Evolutionary conservation across 1,139 yeast species (phyloP), one percentile per base, ranked within the genome.

Genomic region (Taphrina deformans): DNA sequence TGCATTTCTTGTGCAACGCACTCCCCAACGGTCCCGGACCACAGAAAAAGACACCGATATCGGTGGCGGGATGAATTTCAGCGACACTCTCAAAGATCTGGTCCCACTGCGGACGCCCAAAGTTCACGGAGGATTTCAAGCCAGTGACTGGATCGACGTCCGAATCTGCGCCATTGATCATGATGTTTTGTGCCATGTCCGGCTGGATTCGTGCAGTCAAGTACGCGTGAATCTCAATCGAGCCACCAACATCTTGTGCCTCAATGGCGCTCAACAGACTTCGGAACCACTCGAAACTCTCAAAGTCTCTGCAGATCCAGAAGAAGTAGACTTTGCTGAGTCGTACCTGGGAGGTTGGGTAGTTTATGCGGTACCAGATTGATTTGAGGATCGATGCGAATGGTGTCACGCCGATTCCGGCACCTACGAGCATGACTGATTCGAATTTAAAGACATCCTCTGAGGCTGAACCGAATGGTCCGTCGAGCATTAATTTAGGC

Each of bases 391-490:
- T 62, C 16, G 59, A 50, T 24, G 65, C 65, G 31, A 62, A 62
- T 3, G 65, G 65, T 12, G 65, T 62, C 38, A 62, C 65, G 24
- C 65, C 65, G 26, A 62, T 62, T 5, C 65, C 65, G 23, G 65
- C 65, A 16, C 65, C 65, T n/a, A 62, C 65, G 26, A 62, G 65
- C 62, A 62, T 46, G 51, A 41, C 65, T 4, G 52, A 23, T 27
- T 62, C 65, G 51, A 50, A 62, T 16, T 62, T 62, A 62, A 62
- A 62, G 50, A 62, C 65, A 38, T 62, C 65, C 44, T 62, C 65
- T 10, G 56, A 46, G 6, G 65, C 62, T 18, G 41, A 29, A 7
- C 65, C 65, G 35, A 62, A 62, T 7, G 65, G 65, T 21, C 65
- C 65, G 23, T 62, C 65, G 16, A 62, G 16, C 62, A 55, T 55